A percentile compares a stretch with the other conserved stretches of the same genome.
Evolutionary conservation across 306 rosid genomes (phyloP).

Genomic region (Vigna angularis): DNA sequence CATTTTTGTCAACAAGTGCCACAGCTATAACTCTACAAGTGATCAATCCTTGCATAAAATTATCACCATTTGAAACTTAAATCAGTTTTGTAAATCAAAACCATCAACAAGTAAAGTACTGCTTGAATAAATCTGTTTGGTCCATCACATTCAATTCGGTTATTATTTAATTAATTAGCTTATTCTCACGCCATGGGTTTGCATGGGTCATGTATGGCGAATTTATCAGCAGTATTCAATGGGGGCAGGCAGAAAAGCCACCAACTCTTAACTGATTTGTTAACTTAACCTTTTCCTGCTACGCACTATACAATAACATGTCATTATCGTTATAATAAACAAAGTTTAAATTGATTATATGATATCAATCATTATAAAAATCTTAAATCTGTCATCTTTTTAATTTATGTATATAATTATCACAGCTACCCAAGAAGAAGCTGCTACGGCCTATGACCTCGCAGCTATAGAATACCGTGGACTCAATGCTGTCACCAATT

Average conservation of each 20-base stretch:
- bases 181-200: not conserved
- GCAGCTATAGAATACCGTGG: conserved; percentile 97
- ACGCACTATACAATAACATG: not conserved
- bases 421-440: conserved; percentile 96
- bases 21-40: no score
- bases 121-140: not conserved
- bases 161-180: not conserved
- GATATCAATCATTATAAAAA: not conserved
- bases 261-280: conserved; percentile 43
- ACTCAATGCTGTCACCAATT: conserved; percentile 91
- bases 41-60: not conserved
- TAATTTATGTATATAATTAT: not conserved
- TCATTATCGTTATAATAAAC: not conserved
- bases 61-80: not conserved
- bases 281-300: conserved; percentile 26
- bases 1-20: not conserved
- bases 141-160: not conserved
- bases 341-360: not conserved
- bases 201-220: conserved; percentile 23
- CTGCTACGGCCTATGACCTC: conserved; percentile 92
- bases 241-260: not conserved
- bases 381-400: not conserved
- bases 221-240: conserved; percentile 30
- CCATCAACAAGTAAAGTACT: not conserved
- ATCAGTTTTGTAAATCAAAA: not conserved